These are phyloP conservation scores for Rostrohypoxylon terebratum DNA, from an alignment of 495 filamentous ascomycete species.

Conservation along the genomic window DNA sequence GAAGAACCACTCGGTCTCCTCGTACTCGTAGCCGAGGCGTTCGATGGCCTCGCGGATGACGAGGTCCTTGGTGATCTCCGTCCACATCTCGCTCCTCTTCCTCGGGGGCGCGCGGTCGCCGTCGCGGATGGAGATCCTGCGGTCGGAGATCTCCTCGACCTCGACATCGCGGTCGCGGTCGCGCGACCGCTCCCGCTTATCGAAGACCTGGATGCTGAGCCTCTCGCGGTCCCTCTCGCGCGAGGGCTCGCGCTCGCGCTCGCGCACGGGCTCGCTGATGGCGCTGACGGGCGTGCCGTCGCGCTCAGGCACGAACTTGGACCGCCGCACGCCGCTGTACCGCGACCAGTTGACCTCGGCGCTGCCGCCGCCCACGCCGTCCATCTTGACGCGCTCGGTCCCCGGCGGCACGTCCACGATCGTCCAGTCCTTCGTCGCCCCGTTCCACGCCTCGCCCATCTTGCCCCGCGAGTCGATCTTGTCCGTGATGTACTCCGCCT, in stretches of 20 bases:
- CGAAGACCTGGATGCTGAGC: conserved; percentile 59
- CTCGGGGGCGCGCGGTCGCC: conserved; percentile 48
- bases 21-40: conserved; percentile 84
- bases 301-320: conserved; percentile 71
- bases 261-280: conserved; percentile 36
- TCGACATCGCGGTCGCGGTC: conserved; percentile 59
- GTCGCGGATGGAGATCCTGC: conserved; percentile 54
- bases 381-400: conserved; percentile 78
- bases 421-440: conserved; percentile 76
- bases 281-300: conserved; percentile 50
- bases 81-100: conserved; percentile 83
- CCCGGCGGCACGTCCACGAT: conserved; percentile 85
- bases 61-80: conserved; percentile 94
- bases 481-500: conserved; percentile 74
- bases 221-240: conserved; percentile 48
- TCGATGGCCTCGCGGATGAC: conserved; percentile 91
- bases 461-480: conserved; percentile 68
- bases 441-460: conserved; percentile 74
- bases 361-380: conserved; percentile 73
- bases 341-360: conserved; percentile 80
- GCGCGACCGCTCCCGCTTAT: conserved; percentile 49
- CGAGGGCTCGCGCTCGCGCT: conserved; percentile 52
- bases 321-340: conserved; percentile 79
- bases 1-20: conserved; percentile 89
- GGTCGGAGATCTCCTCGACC: conserved; percentile 60